Evolutionary conservation across 441 rosid species (phyloP), one percentile per base, ranked within the genome.

Genomic region (Gossypium trilobum): DNA sequence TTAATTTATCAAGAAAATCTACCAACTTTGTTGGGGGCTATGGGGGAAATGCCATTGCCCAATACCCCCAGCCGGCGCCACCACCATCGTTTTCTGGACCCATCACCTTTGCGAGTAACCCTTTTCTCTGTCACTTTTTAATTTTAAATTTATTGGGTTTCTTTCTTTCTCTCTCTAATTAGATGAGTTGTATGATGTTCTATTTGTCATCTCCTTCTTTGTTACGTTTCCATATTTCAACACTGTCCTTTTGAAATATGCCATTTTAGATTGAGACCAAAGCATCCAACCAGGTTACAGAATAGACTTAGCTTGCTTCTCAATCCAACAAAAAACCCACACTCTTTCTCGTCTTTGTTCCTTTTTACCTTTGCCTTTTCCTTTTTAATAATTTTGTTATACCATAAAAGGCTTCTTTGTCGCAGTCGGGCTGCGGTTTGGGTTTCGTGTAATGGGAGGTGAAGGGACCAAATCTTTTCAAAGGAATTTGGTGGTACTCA

Each of bases 11-110:
- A 25, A 25, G 27, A 25, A 25, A 25, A 25, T 25, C 27, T 25
- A 25, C n/a, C 50, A 56, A 72, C 78, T 68, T 39, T 62, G 82
- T 85, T 81, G 79, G 86, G 82, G 50, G 82, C 44, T 51, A 17
- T 85, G 80, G 50, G 48, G n/a, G 46, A 10, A 71, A 73, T 80
- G 71, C 77, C 51, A 25, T 25, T 25, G 27, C 27, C 4, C 7
- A 5, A 51, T 51, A 14, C 65, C 79, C 59, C 20, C 29, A 52
- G 79, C 74, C 60, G 60, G 60, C 59, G 59, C 29, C 60, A 80
- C 83, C 88, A 85, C 87, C 88, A 71, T 82, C 87, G 66, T 79
- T 71, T 52, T 60, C 63, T 13, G 73, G 81, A 78, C 68, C 81
- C 86, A 68, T 84, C 80, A 68, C 77, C 14, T 50, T 64, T 2